Evolutionary conservation across 2,329 filamentous ascomycete genomes (phyloP).

Genomic region (Dactylonectria macrodidyma): DNA sequence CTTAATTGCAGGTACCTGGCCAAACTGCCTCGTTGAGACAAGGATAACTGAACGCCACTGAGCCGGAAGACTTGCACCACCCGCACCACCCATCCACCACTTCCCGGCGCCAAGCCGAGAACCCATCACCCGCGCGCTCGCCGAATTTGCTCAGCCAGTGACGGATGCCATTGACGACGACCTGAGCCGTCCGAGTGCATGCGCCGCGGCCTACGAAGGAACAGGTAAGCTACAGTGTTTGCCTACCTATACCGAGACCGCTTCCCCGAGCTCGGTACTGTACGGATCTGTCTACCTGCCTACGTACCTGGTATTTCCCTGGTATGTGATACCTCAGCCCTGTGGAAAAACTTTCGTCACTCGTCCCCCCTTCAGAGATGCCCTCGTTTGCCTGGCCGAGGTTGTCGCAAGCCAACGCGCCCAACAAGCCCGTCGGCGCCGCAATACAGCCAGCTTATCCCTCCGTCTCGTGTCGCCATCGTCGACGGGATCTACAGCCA

Average conservation of each 20-base stretch:
- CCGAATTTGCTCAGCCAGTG: constrained; percentile 13
- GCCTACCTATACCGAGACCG: background rate
- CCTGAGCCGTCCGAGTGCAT: constrained; percentile 18
- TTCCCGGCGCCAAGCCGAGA: constrained; percentile 14
- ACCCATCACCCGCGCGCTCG: constrained; percentile 22
- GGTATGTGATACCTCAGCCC: background rate
- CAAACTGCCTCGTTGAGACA: constrained; percentile 22
- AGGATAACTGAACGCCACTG: constrained; percentile 28
- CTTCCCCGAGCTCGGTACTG: background rate
- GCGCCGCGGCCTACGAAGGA: background rate
- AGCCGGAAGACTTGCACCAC: constrained; percentile 22
- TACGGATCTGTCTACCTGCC: background rate
- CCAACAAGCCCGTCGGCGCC: constrained; percentile 13
- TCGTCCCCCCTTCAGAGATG: background rate
- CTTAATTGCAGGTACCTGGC: constrained; percentile 16
- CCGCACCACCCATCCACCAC: constrained; percentile 15
- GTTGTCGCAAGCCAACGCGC: constrained; percentile 5
- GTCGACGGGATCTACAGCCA: constrained; percentile 25
- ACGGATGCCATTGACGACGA: constrained; percentile 2
- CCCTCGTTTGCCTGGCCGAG: background rate
- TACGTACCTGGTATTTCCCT: too few relatives aligned
- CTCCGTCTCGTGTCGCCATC: constrained; percentile 4
- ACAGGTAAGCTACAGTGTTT: background rate
- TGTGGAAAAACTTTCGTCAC: background rate
- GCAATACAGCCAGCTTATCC: constrained; percentile 23